phyloP scores from a whole-genome alignment of 2,329 filamentous ascomycete genomes.

The Exophiala alcalophila region DNA sequence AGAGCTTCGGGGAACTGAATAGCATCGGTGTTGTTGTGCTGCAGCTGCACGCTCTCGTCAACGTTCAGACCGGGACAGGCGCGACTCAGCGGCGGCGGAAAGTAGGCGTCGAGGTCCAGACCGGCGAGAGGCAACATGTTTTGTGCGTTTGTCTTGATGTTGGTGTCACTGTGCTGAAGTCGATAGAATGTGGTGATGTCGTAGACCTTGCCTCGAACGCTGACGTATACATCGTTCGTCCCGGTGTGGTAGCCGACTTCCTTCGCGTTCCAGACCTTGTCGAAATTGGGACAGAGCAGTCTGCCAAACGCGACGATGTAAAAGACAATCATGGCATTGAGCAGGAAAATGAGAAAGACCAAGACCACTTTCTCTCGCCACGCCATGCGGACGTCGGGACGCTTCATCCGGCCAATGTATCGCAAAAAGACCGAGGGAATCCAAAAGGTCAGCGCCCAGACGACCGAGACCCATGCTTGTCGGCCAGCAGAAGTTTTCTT shows the following conservation, averaged over 20 bases:
- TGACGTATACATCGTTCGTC: slow-evolving; percentile 79
- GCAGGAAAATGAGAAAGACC: slow-evolving; percentile 71
- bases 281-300: slow-evolving; percentile 81
- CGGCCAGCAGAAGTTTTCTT: slow-evolving; percentile 62
- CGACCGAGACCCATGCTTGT: slow-evolving; percentile 74
- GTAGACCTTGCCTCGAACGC: slow-evolving; percentile 83
- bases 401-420: slow-evolving; percentile 90
- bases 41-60: slow-evolving; percentile 48
- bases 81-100: slow-evolving; percentile 70
- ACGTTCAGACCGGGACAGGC: slow-evolving; percentile 73
- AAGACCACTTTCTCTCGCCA: slow-evolving; percentile 95
- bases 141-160: slow-evolving; percentile 56
- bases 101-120: slow-evolving; percentile 77
- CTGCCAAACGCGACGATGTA: slow-evolving; percentile 86
- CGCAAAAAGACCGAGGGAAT: slow-evolving; percentile 81
- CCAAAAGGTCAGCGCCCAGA: slow-evolving; percentile 90
- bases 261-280: slow-evolving; percentile 77
- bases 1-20: slow-evolving; percentile 53
- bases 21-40: slow-evolving; percentile 65
- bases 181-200: slow-evolving; percentile 88
- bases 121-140: slow-evolving; percentile 78
- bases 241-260: slow-evolving; percentile 70
- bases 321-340: slow-evolving; percentile 82
- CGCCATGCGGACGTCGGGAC: slow-evolving; percentile 92
- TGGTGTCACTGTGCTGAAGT: slow-evolving; percentile 74